These are phyloP conservation scores for Fraxinus baroniana DNA, from an alignment of 305 asterid species.

Conservation along the genomic window DNA sequence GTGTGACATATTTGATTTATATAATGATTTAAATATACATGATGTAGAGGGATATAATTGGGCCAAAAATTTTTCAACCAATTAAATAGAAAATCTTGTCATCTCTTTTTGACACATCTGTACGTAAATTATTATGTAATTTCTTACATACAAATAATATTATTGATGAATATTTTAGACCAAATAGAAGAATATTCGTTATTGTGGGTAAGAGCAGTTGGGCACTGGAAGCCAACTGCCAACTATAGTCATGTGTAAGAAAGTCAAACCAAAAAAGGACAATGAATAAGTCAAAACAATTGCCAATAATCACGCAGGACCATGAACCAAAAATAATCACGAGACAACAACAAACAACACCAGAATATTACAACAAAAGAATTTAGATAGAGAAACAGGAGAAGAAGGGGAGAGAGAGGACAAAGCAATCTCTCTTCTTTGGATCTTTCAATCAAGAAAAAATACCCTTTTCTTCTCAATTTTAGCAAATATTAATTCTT, in stretches of 20 bases:
- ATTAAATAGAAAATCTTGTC: no score
- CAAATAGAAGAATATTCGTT: neutral
- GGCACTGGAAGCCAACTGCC: neutral
- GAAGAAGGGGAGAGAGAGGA: slow-evolving; percentile 27
- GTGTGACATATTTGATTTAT: no score
- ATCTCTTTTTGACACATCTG: no score
- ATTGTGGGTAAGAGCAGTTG: neutral
- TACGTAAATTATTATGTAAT: no score
- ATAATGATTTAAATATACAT: no score
- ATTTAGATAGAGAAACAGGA: slow-evolving; percentile 1
- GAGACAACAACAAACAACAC: neutral
- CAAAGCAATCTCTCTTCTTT: slow-evolving; percentile 52
- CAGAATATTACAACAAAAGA: slow-evolving; percentile 2
- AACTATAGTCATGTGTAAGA: neutral
- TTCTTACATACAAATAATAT: no score
- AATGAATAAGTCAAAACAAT: neutral
- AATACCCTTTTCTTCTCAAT: slow-evolving; percentile 13
- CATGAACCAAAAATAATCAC: neutral
- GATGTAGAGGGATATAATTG: neutral
- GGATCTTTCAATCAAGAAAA: slow-evolving; percentile 32
- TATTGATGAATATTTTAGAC: neutral
- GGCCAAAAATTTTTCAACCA: neutral
- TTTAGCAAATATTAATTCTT: neutral
- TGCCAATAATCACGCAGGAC: neutral
- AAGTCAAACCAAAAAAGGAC: neutral